phyloP scores from a whole-genome alignment of 805 yeast species.

The Candida chilensis region DNA sequence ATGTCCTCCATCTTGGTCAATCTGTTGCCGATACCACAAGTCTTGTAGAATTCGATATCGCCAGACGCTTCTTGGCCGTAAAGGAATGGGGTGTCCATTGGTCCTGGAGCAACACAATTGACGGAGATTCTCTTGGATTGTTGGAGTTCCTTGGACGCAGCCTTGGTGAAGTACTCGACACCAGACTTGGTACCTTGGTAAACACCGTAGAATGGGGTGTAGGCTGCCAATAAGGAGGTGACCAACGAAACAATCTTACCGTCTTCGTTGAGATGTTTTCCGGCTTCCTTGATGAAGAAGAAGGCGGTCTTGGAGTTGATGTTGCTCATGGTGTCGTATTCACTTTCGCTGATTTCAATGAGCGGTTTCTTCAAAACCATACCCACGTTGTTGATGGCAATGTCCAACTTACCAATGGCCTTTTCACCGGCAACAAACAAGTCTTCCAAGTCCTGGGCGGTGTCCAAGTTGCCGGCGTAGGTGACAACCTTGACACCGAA shows the following conservation, averaged over 20 bases:
- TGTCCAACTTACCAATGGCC: conserved; percentile 42
- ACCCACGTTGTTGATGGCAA: conserved; percentile 64
- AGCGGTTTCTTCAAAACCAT: conserved; percentile 56
- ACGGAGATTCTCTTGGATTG: conserved; percentile 32
- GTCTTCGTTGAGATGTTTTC: conserved; percentile 34
- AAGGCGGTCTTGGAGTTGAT: conserved; percentile 54
- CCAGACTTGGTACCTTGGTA: conserved; percentile 53
- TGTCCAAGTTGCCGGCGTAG: conserved; percentile 31
- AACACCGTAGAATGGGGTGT: conserved; percentile 39
- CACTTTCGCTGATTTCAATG: conserved; percentile 40
- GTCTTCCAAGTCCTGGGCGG: conserved; percentile 28
- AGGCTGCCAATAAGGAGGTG: conserved; percentile 61
- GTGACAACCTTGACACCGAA: conserved; percentile 30
- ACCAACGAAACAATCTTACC: conserved; percentile 52
- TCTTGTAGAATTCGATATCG: conserved; percentile 45
- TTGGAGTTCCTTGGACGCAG: conserved; percentile 46
- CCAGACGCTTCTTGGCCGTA: conserved; percentile 49
- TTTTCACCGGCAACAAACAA: conserved; percentile 36
- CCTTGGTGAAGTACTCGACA: conserved; percentile 42
- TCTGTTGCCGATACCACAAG: conserved; percentile 37
- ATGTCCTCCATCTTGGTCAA: conserved; percentile 52
- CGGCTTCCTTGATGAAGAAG: conserved; percentile 51
- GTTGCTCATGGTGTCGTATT: conserved; percentile 43
- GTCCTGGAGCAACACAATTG: conserved; percentile 56
- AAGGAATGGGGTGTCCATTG: conserved; percentile 60